Base-by-base conservation (phyloP, 2,329 filamentous ascomycete species). In the Podosphaera aphanis region DNA sequence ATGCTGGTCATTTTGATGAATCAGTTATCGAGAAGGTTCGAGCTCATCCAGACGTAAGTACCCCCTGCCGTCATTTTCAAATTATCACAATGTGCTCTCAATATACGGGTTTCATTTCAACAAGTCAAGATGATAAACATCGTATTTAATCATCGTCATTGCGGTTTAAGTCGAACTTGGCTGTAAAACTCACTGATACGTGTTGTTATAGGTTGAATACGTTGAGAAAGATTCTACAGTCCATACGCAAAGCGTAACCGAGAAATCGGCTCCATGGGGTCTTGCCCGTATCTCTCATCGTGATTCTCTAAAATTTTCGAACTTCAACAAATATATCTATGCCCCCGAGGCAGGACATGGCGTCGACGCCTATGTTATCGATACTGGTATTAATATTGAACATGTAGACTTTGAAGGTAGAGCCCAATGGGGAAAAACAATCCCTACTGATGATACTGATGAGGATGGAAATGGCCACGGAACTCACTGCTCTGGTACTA, bases 321-420 rank as follows among this genome's bases (percentile, higher is more conserved):
- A 76, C 63, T 95, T 90, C 69, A 95, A 94, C 75, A 94, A 95
- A 70, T 98, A 98, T 70, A 73, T 95, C 33, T 98, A 90, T 63
- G 73, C 85, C 47, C 71, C 74, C 47, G 80, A 92, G 46, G 88
- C 82, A 60, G 90, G 90, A 62, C 86, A 95, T 70, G 92, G 90
- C 62, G 90, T 98, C 55, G 90, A 98, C 65, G 90, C 90, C 60
- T 98, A 98, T 61, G 82, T 98, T 53, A 93, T 98, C 59, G 90
- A 98, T 67, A 98, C 90, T 47, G 92, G 90, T 59, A 93, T 83
- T 71, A 94, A 94, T 70, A 64, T 70, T 55, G 74, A 88, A 43
- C 90, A 98, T 68, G 85, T 93, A 55, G 90, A 98, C 67, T 98
- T 98, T 53, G 88, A 93, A 66, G 90, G 83, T 51, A 86, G 90